phyloP scores from a whole-genome alignment of 2,329 filamentous ascomycete genomes.

The Ceratocystis smalleyi region DNA sequence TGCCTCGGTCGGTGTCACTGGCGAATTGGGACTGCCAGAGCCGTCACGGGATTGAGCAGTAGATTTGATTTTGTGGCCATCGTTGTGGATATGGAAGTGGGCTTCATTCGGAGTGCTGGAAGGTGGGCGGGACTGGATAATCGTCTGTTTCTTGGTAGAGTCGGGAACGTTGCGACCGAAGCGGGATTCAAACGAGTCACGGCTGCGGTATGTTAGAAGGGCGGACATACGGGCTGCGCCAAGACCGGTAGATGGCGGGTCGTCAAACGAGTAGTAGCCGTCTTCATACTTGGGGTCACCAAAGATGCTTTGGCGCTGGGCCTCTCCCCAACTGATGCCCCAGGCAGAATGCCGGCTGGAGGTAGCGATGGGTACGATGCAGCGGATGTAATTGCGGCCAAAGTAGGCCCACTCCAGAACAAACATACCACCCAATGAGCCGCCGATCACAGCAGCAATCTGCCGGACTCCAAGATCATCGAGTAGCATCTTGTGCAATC shows the following conservation, averaged over 20 bases:
- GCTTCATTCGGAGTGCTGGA: conserved; percentile 50
- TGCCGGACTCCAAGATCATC: conserved; percentile 68
- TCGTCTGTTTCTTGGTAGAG: conserved; percentile 65
- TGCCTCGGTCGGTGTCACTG: conserved; percentile 19
- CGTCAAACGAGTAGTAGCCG: conserved; percentile 78
- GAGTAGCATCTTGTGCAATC: conserved; percentile 62
- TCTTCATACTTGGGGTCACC: conserved; percentile 97
- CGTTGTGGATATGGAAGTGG: conserved; percentile 70
- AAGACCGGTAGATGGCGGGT: conserved; percentile 73
- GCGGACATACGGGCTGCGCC: conserved; percentile 95
- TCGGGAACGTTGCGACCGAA: conserved; percentile 91
- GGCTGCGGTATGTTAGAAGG: conserved; percentile 84
- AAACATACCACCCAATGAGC: conserved; percentile 79
- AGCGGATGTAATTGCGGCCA: conserved; percentile 69
- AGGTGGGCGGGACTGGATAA: conserved; percentile 47
- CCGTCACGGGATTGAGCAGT: conserved; percentile 33
- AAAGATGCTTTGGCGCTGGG: conserved; percentile 85
- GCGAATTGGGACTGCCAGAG: conserved; percentile 23
- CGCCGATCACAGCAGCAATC: conserved; percentile 64
- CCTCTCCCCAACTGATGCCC: conserved; percentile 84
- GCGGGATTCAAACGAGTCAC: conserved; percentile 89
- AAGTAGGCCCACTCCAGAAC: conserved; percentile 87
- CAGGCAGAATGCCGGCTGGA: conserved; percentile 74
- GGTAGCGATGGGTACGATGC: conserved; percentile 69
- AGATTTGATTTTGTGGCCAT: conserved; percentile 54